Base-by-base conservation (phyloP, 164 flowering plant genomes). In the Dillenia suffruticosa region DNA sequence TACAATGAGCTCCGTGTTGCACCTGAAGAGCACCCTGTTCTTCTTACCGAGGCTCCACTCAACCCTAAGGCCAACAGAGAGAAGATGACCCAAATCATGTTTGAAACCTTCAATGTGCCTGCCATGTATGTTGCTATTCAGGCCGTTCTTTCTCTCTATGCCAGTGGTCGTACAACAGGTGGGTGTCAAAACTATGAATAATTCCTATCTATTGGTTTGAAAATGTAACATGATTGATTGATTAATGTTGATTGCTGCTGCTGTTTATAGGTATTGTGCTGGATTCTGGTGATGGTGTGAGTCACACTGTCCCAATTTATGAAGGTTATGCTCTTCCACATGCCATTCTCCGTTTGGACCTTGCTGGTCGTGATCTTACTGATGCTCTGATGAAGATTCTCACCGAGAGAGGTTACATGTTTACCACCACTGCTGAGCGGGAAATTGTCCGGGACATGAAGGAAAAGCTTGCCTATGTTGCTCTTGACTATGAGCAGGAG, bases 281-380 rank as follows among this genome's bases (percentile, higher is more conserved):
- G 40, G 40, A 32, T 32, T 32, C 40, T 32, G 40, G 74, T 76
- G 82, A 79, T 71, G 82, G 82, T 72, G 82, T 79, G 50, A 62
- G 70, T 55, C 82, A 79, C 69, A 79, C 82, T 11, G 82, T 79
- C 56, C 82, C 82, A 52, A 79, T 79, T 57, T 79, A 79, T 58
- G 82, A 79, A 58, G 82, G 82, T 0, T 79, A 76, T 76, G 77
- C 82, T 22, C 78, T 79, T 9, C 82, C 82, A 44, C 82, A 79
- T 73, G 82, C 82, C 40, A 79, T 79, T 49, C 78, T 79, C 44
- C 77, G 82, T 69, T 69, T 78, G 16, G 81, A 78, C 22, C 76
- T 78, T 51, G 81, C 81, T 55, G 81, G 81, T n/a, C 79, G 82
- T 68, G 82, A 79, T 51, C 80, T 79, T 46, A 79, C 83, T 9